These are phyloP conservation scores for Mallotus repandus DNA, from an alignment of 441 rosid genomes.

Conservation along the genomic window DNA sequence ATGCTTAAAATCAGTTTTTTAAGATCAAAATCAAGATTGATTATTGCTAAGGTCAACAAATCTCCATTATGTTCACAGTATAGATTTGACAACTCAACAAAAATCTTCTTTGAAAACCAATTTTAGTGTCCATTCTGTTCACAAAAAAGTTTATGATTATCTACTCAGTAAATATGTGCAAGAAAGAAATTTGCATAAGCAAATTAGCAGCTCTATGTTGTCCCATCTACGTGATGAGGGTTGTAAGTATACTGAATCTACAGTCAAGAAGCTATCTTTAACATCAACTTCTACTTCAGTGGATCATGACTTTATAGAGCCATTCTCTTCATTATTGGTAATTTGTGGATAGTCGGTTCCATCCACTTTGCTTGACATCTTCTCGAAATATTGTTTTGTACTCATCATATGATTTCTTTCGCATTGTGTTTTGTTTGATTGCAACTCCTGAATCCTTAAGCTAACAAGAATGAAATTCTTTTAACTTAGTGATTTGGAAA, in stretches of 20 bases:
- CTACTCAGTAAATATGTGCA: slow-evolving; percentile 27
- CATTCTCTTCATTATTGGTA: slow-evolving; percentile 63
- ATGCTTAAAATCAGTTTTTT: too few species aligned
- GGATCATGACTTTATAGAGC: slow-evolving; percentile 41
- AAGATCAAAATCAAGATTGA: too few species aligned
- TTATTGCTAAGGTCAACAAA: too few species aligned
- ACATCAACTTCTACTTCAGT: slow-evolving; percentile 44
- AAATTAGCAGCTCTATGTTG: slow-evolving; percentile 22
- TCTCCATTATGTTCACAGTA: slow-evolving; percentile 31
- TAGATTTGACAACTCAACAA: slow-evolving; percentile 44
- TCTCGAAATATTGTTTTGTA: slow-evolving; percentile 77
- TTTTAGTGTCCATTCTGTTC: slow-evolving; percentile 39
- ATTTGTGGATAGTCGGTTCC: slow-evolving; percentile 68
- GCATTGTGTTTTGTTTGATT: slow-evolving; percentile 9
- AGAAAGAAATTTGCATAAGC: slow-evolving; percentile 27
- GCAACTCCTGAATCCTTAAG: slow-evolving; percentile 16
- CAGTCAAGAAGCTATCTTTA: slow-evolving; percentile 63
- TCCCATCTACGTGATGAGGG: slow-evolving; percentile 22
- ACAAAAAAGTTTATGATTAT: slow-evolving; percentile 30
- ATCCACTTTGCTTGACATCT: slow-evolving; percentile 52
- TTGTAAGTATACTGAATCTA: slow-evolving; percentile 51
- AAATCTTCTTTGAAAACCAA: slow-evolving; percentile 28
- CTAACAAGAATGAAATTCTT: slow-evolving; percentile 26
- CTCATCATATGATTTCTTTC: not conserved
- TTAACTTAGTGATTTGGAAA: slow-evolving; percentile 58